Conservation (phyloP, 345 rosid species). For the Anastatica hierochuntica region DNA sequence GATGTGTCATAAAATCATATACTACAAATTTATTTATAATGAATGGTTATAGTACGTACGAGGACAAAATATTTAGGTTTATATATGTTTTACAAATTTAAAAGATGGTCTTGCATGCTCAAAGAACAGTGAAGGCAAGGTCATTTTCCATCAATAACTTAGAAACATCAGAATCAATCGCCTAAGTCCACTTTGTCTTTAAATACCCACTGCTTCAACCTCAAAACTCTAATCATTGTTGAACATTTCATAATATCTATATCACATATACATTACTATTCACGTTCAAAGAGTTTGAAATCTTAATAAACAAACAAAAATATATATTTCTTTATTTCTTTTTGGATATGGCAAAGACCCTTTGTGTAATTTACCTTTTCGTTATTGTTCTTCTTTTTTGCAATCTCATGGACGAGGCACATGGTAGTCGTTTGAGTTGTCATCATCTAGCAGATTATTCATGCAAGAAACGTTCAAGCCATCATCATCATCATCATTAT, state of each 20-base stretch:
- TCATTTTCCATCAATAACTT: conserved; percentile 16
- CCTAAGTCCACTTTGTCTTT: conserved; percentile 16
- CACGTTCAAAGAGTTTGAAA: conserved; percentile 1
- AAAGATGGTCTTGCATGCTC: conserved; percentile 9
- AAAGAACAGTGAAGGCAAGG: conserved; percentile 19
- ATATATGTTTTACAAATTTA: not conserved
- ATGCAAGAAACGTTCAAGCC: conserved; percentile 10
- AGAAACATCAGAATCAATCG: conserved; percentile 9
- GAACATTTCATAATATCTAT: not conserved
- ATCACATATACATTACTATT: conserved; percentile 1
- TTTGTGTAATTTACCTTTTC: conserved; percentile 11
- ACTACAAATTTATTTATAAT: not conserved
- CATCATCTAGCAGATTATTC: conserved; percentile 7
- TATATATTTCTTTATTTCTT: not conserved
- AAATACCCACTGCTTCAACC: conserved; percentile 19
- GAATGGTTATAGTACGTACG: not conserved
- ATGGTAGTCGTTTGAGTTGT: conserved; percentile 19
- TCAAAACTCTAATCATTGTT: conserved; percentile 13
- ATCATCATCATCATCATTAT: conserved; percentile 5
- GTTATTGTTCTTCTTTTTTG: conserved; percentile 12
- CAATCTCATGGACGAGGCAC: conserved; percentile 10
- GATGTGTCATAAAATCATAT: not conserved
- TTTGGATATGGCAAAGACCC: conserved; percentile 18
- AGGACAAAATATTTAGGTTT: not conserved
- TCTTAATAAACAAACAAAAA: not conserved